Evolutionary conservation across 257 asterid genomes (phyloP).

Genomic region (Solanum okadae): DNA sequence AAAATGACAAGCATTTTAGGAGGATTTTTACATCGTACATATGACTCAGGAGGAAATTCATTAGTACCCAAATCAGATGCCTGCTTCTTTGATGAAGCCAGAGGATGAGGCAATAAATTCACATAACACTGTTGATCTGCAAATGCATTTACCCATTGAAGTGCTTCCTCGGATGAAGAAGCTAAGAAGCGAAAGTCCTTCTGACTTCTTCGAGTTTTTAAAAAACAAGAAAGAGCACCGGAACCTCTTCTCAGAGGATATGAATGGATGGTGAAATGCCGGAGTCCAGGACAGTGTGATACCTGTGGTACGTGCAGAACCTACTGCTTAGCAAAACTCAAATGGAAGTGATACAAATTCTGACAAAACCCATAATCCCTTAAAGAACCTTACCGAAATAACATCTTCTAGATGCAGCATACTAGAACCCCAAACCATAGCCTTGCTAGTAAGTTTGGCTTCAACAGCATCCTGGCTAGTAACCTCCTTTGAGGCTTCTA

Average conservation of each 20-base stretch:
- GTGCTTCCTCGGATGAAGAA: constrained; percentile 74
- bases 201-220: constrained; percentile 55
- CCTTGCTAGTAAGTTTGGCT: constrained; percentile 88
- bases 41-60: constrained; percentile 81
- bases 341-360: constrained; percentile 3
- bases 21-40: constrained; percentile 70
- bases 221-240: constrained; percentile 40
- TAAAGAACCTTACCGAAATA: constrained; percentile 52
- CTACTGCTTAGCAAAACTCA: background rate
- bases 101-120: constrained; percentile 87
- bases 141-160: constrained; percentile 92
- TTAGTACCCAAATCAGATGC: constrained; percentile 47
- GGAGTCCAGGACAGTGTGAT: constrained; percentile 78
- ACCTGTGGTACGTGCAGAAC: constrained; percentile 42
- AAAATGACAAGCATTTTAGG: constrained; percentile 93
- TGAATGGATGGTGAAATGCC: constrained; percentile 87
- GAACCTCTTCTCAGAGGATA: constrained; percentile 65
- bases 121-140: constrained; percentile 97
- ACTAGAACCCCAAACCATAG: constrained; percentile 74
- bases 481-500: constrained; percentile 41
- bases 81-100: constrained; percentile 64
- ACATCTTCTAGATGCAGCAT: constrained; percentile 67
- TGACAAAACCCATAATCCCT: background rate
- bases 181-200: constrained; percentile 85
- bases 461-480: constrained; percentile 47